Evolutionary conservation across 805 yeast species (phyloP).

Genomic region (Sugiyamaella mastotermitis): DNA sequence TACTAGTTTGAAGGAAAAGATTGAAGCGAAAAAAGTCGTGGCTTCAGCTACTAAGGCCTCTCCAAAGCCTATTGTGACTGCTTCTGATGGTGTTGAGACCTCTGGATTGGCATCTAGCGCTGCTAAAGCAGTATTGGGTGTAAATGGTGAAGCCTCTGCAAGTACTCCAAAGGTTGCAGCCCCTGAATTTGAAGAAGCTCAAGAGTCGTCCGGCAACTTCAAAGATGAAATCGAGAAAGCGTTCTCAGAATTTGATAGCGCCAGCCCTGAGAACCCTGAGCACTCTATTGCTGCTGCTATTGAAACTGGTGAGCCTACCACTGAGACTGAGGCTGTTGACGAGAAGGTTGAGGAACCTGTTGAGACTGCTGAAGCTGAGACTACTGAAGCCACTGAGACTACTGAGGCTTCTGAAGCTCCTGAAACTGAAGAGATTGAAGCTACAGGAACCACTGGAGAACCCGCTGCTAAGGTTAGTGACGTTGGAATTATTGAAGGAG

Average conservation of each 20-base stretch:
- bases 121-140: conserved; percentile 7
- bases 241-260: conserved; percentile 9
- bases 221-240: conserved; percentile 7
- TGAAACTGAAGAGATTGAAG: background rate
- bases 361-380: conserved; percentile 9
- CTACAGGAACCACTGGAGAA: background rate
- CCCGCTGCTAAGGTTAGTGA: conserved; percentile 13
- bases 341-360: conserved; percentile 7
- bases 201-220: conserved; percentile 5
- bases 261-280: conserved; percentile 6
- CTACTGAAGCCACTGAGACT: conserved; percentile 2
- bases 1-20: conserved; percentile 12
- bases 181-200: conserved; percentile 4
- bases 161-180: conserved; percentile 1
- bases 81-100: conserved; percentile 13
- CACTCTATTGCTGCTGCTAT: conserved; percentile 1
- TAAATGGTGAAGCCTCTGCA: background rate
- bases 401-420: conserved; percentile 2
- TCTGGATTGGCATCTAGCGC: conserved; percentile 10
- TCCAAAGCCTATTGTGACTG: conserved; percentile 12
- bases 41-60: conserved; percentile 4
- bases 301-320: conserved; percentile 2
- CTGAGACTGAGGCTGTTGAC: conserved; percentile 13
- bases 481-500: conserved; percentile 8
- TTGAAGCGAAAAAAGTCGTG: conserved; percentile 8